A percentile compares a stretch with the other conserved stretches of the same genome.
Conservation (phyloP, 495 filamentous ascomycete genomes). For the Penicillium taxi region DNA sequence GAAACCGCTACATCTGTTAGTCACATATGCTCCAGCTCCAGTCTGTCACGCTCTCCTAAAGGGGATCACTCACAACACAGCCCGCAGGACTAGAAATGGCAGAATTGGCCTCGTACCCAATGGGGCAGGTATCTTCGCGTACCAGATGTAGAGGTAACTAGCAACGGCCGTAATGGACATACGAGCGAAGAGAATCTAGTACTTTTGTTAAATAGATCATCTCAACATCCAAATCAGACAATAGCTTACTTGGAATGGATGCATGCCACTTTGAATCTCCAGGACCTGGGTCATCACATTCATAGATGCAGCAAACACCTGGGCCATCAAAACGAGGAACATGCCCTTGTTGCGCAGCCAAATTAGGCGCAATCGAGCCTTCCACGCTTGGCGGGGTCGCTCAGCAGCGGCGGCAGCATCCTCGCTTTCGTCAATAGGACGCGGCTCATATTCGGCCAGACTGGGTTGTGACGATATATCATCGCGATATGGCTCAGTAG, state of each 20-base stretch:
- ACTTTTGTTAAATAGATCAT: neutral
- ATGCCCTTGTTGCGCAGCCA: conserved; percentile 64
- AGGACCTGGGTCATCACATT: conserved; percentile 74
- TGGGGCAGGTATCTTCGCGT: conserved; percentile 55
- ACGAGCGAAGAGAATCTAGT: conserved; percentile 73
- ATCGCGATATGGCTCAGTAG: conserved; percentile 11
- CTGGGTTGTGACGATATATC: conserved; percentile 1
- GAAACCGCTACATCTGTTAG: too few relatives aligned
- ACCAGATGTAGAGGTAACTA: conserved; percentile 69
- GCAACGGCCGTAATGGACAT: conserved; percentile 69
- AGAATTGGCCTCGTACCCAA: conserved; percentile 61
- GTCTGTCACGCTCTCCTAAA: too few relatives aligned
- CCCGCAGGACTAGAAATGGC: conserved; percentile 58
- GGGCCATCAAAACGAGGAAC: conserved; percentile 62
- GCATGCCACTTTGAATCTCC: conserved; percentile 64
- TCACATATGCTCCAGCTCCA: too few relatives aligned
- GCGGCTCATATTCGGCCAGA: conserved; percentile 17
- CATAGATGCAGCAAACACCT: conserved; percentile 85
- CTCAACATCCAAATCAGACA: neutral
- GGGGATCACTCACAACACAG: too few relatives aligned
- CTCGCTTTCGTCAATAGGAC: conserved; percentile 12
- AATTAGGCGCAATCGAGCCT: conserved; percentile 13
- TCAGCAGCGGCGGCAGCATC: conserved; percentile 1
- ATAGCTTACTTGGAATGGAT: conserved; percentile 68
- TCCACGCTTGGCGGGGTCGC: conserved; percentile 23